Evolutionary conservation across 148 eudicot species (phyloP).

Genomic region (Polygonum aviculare): DNA sequence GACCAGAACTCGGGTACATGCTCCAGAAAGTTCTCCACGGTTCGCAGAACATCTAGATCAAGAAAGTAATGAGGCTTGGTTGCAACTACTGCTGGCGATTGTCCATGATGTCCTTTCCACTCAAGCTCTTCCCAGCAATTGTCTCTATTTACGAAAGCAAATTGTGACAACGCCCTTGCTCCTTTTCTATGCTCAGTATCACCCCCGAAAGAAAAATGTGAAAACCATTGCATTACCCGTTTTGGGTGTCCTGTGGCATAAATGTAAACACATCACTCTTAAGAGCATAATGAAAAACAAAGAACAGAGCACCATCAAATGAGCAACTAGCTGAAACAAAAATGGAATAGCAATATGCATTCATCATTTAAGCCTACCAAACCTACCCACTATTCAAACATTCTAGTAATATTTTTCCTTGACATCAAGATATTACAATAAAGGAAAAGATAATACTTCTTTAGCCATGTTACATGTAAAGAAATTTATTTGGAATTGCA

Average conservation of each 20-base stretch:
- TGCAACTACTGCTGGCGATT: slow-evolving; percentile 97
- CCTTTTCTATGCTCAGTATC: slow-evolving; percentile 65
- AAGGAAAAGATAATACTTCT: background rate
- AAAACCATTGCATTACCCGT: slow-evolving; percentile 81
- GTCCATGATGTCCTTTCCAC: slow-evolving; percentile 98
- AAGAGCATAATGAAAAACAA: background rate
- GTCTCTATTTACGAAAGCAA: slow-evolving; percentile 84
- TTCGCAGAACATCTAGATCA: slow-evolving; percentile 78
- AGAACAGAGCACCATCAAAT: background rate
- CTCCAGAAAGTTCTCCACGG: slow-evolving; percentile 82
- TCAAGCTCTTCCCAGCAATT: slow-evolving; percentile 99
- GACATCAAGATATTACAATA: background rate
- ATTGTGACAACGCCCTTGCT: slow-evolving; percentile 82
- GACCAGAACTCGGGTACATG: slow-evolving; percentile 94
- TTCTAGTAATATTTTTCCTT: background rate
- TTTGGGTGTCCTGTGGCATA: slow-evolving; percentile 63
- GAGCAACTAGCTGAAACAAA: background rate
- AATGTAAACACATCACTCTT: background rate
- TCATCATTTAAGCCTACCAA: background rate
- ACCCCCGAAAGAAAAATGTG: slow-evolving; percentile 48
- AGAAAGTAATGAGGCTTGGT: slow-evolving; percentile 98
- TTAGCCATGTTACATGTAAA: background rate
- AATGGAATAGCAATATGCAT: background rate
- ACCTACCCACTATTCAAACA: background rate
- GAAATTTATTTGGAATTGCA: background rate